Conservation (phyloP, 345 rosid species). For the Boechera stricta region DNA sequence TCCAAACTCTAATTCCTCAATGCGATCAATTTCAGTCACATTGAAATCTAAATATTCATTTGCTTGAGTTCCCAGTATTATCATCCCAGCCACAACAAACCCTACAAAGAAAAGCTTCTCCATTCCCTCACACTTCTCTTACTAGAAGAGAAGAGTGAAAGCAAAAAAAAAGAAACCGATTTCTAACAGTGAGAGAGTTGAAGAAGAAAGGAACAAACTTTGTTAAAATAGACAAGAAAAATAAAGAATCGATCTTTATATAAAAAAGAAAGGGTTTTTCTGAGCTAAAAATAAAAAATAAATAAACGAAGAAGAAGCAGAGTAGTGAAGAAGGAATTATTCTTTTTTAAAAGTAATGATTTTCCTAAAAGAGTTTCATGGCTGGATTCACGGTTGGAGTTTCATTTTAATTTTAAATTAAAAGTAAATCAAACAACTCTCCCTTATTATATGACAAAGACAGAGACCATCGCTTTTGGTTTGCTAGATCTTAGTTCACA, state of each 20-base stretch:
- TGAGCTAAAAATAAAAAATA: conserved; percentile 10
- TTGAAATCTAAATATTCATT: conserved; percentile 58
- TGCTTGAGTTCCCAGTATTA: conserved; percentile 47
- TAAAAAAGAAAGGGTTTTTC: conserved; percentile 29
- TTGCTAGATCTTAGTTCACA: conserved; percentile 43
- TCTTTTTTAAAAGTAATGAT: neutral
- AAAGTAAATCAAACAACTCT: neutral
- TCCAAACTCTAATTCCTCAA: conserved; percentile 55
- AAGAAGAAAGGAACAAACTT: conserved; percentile 44
- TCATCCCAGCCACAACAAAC: conserved; percentile 40
- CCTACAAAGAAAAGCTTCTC: conserved; percentile 53
- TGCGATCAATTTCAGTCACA: conserved; percentile 60
- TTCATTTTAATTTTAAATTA: neutral
- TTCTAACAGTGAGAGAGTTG: conserved; percentile 21
- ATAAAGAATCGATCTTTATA: conserved; percentile 30
- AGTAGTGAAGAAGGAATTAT: conserved; percentile 5
- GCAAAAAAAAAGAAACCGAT: conserved; percentile 26
- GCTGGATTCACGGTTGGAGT: conserved; percentile 46
- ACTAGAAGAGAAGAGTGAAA: conserved; percentile 35
- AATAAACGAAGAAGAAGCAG: conserved; percentile 9
- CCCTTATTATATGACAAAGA: conserved; percentile 34
- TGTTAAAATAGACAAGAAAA: neutral
- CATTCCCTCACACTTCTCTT: conserved; percentile 36
- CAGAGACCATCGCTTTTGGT: conserved; percentile 27
- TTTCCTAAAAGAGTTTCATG: conserved; percentile 31